Conservation (phyloP, 75 land plant genomes). For the Cryptomeria japonica region DNA sequence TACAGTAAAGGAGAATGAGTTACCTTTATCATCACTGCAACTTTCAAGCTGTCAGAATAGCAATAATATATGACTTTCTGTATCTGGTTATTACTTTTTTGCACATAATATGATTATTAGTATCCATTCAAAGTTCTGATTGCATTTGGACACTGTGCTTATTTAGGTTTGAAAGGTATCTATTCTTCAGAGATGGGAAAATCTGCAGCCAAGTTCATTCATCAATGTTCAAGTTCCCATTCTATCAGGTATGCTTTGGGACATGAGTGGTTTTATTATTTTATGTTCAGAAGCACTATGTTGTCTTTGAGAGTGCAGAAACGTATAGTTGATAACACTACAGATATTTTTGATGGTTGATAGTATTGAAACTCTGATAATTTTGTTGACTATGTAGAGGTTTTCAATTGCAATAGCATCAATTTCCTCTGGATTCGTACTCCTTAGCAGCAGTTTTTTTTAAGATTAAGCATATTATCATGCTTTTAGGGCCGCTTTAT, state of each 20-base stretch:
- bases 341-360: not conserved
- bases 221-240: conserved; percentile 29
- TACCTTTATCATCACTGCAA: not conserved
- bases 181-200: conserved; percentile 69
- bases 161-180: conserved; percentile 63
- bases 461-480: not conserved
- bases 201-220: conserved; percentile 59
- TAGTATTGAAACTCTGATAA: not conserved
- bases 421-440: not conserved
- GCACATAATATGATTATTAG: not conserved
- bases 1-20: not conserved
- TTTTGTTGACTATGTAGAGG: not conserved
- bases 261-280: not conserved
- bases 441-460: not conserved
- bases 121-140: not conserved
- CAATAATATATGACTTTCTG: not conserved
- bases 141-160: conserved; percentile 2
- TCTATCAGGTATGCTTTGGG: conserved; percentile 34
- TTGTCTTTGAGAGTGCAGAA: not conserved
- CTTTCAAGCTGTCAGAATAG: not conserved
- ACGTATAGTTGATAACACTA: not conserved
- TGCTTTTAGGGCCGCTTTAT: not conserved
- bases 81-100: not conserved
- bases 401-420: not conserved
- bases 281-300: not conserved